Evolutionary conservation across 2,329 filamentous ascomycete genomes (phyloP).

Genomic region (Trichoderma brevicompactum): DNA sequence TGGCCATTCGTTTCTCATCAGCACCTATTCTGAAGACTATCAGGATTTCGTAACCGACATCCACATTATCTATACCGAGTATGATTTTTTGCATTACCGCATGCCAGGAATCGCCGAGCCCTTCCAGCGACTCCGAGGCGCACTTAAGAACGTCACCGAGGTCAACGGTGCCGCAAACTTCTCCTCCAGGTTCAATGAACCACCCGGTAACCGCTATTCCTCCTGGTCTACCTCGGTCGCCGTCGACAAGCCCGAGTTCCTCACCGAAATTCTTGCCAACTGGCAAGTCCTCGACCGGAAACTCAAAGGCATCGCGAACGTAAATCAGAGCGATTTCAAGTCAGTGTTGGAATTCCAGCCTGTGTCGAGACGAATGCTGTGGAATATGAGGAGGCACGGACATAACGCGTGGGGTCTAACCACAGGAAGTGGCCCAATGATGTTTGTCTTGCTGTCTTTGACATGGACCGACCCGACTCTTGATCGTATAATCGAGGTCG

Average conservation of each 20-base stretch:
- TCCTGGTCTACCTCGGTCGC: slow-evolving; percentile 40
- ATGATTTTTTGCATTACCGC: slow-evolving; percentile 13
- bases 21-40: slow-evolving; percentile 17
- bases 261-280: slow-evolving; percentile 37
- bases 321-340: slow-evolving; percentile 10
- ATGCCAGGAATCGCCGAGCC: slow-evolving; percentile 35
- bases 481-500: slow-evolving; percentile 40
- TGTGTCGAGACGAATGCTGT: slow-evolving; percentile 42
- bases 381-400: slow-evolving; percentile 42
- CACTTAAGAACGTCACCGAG: slow-evolving; percentile 33
- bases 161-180: slow-evolving; percentile 37
- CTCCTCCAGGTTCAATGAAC: slow-evolving; percentile 34
- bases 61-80: slow-evolving; percentile 31
- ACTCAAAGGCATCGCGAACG: slow-evolving; percentile 30
- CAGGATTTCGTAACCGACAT: slow-evolving; percentile 28
- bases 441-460: slow-evolving; percentile 40
- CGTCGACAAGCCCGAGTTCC: slow-evolving; percentile 33
- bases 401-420: slow-evolving; percentile 49
- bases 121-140: slow-evolving; percentile 33
- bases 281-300: slow-evolving; percentile 33
- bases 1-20: slow-evolving; percentile 35
- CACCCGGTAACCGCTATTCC: slow-evolving; percentile 37
- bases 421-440: slow-evolving; percentile 41
- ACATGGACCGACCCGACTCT: slow-evolving; percentile 36
- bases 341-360: slow-evolving; percentile 45